phyloP scores from a whole-genome alignment of 2,329 filamentous ascomycete genomes.

The Ophiosphaerella narmari region DNA sequence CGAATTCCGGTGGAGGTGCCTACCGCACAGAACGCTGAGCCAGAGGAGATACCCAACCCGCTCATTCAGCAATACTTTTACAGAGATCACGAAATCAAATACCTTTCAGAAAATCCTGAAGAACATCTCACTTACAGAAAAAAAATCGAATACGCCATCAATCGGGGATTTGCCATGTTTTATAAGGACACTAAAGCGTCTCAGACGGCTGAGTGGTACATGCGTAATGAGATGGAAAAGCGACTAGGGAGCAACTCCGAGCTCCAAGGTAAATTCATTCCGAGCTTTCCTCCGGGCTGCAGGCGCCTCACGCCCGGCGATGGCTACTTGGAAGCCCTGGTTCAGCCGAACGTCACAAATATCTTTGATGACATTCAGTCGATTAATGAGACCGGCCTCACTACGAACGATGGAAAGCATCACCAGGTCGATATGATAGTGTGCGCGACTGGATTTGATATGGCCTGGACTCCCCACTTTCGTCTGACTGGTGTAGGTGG shows the following conservation, averaged over 20 bases:
- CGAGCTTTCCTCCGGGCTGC: conserved; percentile 68
- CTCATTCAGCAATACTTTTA: conserved; percentile 4
- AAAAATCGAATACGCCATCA: conserved; percentile 1
- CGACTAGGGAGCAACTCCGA: conserved; percentile 56
- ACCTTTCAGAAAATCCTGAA: neutral
- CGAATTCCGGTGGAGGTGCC: neutral
- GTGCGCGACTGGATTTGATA: conserved; percentile 50
- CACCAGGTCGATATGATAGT: conserved; percentile 66
- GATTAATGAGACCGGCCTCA: conserved; percentile 65
- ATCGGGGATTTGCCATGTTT: conserved; percentile 43
- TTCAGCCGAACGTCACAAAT: conserved; percentile 63
- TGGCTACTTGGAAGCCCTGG: conserved; percentile 69
- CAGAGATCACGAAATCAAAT: conserved; percentile 2
- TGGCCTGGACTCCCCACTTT: conserved; percentile 43
- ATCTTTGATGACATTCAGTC: conserved; percentile 61
- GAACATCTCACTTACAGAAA: conserved; percentile 1
- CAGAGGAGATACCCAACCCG: neutral
- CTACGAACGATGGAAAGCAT: conserved; percentile 61
- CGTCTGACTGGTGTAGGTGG: conserved; percentile 45
- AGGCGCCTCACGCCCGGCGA: conserved; percentile 68
- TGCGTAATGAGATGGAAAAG: conserved; percentile 51
- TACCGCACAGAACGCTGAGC: neutral
- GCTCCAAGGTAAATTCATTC: conserved; percentile 63
- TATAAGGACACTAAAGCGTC: conserved; percentile 63
- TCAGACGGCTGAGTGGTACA: conserved; percentile 26